Percentiles rank a stretch among this genome's conserved stretches.
Evolutionary conservation across 306 rosid genomes (phyloP).

Genomic region (Cicer cuneatum): DNA sequence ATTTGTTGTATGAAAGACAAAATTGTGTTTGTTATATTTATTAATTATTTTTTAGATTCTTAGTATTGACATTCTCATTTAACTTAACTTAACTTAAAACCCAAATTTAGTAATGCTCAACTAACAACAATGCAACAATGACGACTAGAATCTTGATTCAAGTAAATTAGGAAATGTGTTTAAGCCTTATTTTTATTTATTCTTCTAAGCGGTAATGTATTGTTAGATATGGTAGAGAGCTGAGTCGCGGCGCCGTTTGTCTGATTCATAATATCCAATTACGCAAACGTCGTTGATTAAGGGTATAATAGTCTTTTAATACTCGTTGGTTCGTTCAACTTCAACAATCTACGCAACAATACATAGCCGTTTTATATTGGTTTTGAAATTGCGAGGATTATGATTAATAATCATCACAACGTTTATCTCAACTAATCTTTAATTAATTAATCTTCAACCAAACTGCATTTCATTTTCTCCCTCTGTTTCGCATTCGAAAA

Average conservation of each 20-base stretch:
- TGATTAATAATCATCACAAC: conserved; percentile 10
- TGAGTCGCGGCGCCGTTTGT: conserved; percentile 12
- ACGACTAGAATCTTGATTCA: no score
- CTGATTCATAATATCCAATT: conserved; percentile 28
- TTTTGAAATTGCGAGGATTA: conserved; percentile 46
- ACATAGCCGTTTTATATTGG: conserved; percentile 58
- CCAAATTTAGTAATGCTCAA: no score
- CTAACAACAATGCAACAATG: no score
- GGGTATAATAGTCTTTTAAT: conserved; percentile 39
- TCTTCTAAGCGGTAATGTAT: no score
- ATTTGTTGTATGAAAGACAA: no score
- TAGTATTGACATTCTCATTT: no score
- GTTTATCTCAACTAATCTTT: conserved; percentile 25
- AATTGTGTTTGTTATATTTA: no score
- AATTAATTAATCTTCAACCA: conserved; percentile 32
- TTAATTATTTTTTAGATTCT: no score
- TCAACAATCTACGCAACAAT: neutral
- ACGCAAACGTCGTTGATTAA: neutral
- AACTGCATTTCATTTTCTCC: conserved; percentile 29
- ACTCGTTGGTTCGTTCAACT: conserved; percentile 17
- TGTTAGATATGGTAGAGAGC: neutral
- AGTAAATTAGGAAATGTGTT: no score
- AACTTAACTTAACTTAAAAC: no score
- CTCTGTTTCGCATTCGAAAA: conserved; percentile 21
- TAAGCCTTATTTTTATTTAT: no score